Base-by-base conservation (phyloP, 768 basidiomycete genomes). In the Kwoniella botswanensis region DNA sequence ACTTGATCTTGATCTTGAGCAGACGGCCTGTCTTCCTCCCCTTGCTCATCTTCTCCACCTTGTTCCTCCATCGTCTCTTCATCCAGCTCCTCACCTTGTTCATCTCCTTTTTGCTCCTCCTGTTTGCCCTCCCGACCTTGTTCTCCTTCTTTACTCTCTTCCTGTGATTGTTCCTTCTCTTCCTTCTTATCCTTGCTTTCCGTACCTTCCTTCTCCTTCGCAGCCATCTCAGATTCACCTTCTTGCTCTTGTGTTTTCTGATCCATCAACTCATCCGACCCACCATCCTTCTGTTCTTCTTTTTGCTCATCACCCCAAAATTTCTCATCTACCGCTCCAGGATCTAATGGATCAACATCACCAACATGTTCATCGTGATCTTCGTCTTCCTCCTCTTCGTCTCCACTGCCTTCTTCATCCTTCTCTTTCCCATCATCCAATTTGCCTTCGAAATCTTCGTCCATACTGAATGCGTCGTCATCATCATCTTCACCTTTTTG, bases 261-360 rank as follows among this genome's bases (percentile, higher is more conserved):
- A 66, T 89, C 85, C 24, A 87, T 85, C 79, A 89, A 88, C 57
- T 88, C 87, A 56, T 89, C 86, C 29, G 83, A 83, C n/a, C 86
- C 82, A 22, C 87, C 84, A 15, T 86, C 79, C 61, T 89, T 86
- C 29, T 88, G 86, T 4, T 88, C 82, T 58, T 84, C 76, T 55
- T 85, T 73, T 43, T 83, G 76, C 64, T 96, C 91, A 72, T 95
- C 92, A 21, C 92, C 94, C 96, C 97, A 98, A 74, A 99, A 86
- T 85, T 98, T 98, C 85, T 99, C 96, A 79, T 98, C 96, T 17
- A 97, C 88, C 0, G 90, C 90, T 26, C 89, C 87, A 10, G 93
- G 91, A 84, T 98, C 96, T 18, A 88, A 85, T 2, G 89, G 88
- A 84, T 96, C 93, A 42, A 98, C 85, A 61, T 94, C 88, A 7